Evolutionary conservation across 2,329 filamentous ascomycete genomes (phyloP).

Genomic region (Hortaea werneckii): DNA sequence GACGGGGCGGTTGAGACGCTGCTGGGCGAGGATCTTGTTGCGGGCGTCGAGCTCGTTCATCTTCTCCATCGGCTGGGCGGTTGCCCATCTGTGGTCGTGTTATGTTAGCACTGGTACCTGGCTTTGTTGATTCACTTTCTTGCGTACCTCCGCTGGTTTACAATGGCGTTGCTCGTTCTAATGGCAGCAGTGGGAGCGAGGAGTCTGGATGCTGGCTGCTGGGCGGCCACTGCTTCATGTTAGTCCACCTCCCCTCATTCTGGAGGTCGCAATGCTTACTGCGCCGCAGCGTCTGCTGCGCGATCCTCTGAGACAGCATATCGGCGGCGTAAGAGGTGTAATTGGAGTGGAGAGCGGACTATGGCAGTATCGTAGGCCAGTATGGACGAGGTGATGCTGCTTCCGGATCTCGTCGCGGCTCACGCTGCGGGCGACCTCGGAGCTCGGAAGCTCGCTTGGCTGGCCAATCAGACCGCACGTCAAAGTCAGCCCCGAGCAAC

Average conservation of each 20-base stretch:
- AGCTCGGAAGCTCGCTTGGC: constrained; percentile 3
- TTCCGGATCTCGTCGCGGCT: constrained; percentile 1
- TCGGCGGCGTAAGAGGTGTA: constrained; percentile 18
- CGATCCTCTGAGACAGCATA: constrained; percentile 36
- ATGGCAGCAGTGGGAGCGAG: constrained; percentile 37
- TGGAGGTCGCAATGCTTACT: constrained; percentile 7
- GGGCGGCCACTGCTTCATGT: constrained; percentile 29
- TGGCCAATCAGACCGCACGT: constrained; percentile 8
- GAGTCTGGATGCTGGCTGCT: constrained; percentile 36
- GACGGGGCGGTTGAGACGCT: constrained; percentile 73
- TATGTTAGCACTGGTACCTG: constrained; percentile 5
- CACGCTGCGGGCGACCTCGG: constrained; percentile 1
- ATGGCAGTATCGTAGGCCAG: constrained; percentile 8
- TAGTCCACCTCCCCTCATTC: neutral
- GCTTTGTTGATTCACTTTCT: constrained; percentile 2
- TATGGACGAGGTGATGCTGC: constrained; percentile 23
- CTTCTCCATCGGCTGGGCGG: constrained; percentile 40
- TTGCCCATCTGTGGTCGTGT: constrained; percentile 30
- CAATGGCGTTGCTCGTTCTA: constrained; percentile 29
- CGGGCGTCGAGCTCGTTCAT: constrained; percentile 43
- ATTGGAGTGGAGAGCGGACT: constrained; percentile 6
- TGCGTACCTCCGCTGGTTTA: constrained; percentile 38
- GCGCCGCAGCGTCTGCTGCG: constrained; percentile 33
- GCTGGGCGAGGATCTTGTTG: constrained; percentile 60
- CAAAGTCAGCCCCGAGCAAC: neutral